These are phyloP conservation scores for Psilocybe tampanensis DNA, from an alignment of 768 basidiomycete genomes.

Conservation along the genomic window DNA sequence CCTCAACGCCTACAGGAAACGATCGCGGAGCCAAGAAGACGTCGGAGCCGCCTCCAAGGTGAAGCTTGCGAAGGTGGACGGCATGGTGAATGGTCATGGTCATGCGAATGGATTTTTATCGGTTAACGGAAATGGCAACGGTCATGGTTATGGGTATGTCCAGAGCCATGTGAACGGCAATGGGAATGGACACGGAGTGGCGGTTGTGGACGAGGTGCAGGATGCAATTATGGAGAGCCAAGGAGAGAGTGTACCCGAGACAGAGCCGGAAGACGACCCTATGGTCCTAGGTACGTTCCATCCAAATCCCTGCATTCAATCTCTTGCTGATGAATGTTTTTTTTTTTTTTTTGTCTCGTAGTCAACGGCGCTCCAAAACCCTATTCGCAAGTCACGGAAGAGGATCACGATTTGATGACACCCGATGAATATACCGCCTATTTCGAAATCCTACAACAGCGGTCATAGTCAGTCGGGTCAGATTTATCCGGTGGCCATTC, in stretches of 20 bases:
- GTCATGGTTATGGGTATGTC: constrained; percentile 6
- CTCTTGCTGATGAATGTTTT: not conserved
- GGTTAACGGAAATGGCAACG: constrained; percentile 22
- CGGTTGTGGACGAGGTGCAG: constrained; percentile 4
- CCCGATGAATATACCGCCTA: constrained; percentile 89
- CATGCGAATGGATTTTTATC: constrained; percentile 14
- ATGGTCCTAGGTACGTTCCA: constrained; percentile 58
- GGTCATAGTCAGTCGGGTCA: constrained; percentile 27
- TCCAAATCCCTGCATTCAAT: constrained; percentile 5
- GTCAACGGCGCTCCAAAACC: constrained; percentile 77
- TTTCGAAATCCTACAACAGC: constrained; percentile 68
- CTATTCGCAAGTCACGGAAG: constrained; percentile 85
- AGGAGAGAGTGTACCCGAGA: constrained; percentile 19
- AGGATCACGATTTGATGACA: constrained; percentile 91
- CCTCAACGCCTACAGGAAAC: constrained; percentile 72
- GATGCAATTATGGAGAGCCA: constrained; percentile 24
- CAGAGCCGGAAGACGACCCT: constrained; percentile 51
- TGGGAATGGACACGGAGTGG: constrained; percentile 1
- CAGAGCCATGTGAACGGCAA: constrained; percentile 14
- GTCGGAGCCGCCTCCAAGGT: constrained; percentile 45
- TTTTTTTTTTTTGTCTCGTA: constrained; percentile 24
- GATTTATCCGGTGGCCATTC: no score
- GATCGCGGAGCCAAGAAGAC: constrained; percentile 69
- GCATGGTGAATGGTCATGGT: constrained; percentile 17
- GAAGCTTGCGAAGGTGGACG: constrained; percentile 43